Percentiles rank a stretch among this genome's conserved stretches.
phyloP scores from a whole-genome alignment of 2,329 filamentous ascomycete species.

The Sarocladiaceae sp. region DNA sequence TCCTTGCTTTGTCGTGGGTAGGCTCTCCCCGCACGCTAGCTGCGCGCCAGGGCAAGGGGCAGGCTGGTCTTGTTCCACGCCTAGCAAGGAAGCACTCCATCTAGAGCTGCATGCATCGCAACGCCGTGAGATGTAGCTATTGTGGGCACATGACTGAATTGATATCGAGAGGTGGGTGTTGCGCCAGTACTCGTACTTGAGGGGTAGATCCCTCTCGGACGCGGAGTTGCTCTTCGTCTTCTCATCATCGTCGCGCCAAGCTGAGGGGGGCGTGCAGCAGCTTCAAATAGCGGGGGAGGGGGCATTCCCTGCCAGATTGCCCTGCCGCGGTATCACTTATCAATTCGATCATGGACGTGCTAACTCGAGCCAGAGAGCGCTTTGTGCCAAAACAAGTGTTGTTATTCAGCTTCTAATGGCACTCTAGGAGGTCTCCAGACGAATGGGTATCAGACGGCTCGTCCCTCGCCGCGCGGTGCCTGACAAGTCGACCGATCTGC shows the following conservation, averaged over 20 bases:
- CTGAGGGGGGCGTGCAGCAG: constrained; percentile 5
- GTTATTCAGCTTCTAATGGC: too few species aligned
- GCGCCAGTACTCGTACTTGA: too few species aligned
- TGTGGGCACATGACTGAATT: constrained; percentile 4
- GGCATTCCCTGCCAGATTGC: neutral
- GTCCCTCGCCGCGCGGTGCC: constrained; percentile 6
- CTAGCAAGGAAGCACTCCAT: too few species aligned
- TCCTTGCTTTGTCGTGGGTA: neutral
- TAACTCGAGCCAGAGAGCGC: too few species aligned
- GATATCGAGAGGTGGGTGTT: too few species aligned
- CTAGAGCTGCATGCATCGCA: too few species aligned
- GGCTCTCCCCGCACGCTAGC: constrained; percentile 6
- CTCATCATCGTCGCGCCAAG: neutral
- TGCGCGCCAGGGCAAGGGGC: neutral
- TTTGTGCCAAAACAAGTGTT: too few species aligned
- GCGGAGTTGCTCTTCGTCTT: neutral
- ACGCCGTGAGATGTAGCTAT: too few species aligned
- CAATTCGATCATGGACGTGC: too few species aligned
- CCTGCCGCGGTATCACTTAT: too few species aligned
- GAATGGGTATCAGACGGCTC: constrained; percentile 3
- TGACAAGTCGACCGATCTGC: constrained; percentile 6
- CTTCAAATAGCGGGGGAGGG: constrained; percentile 5
- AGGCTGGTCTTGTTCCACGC: too few species aligned
- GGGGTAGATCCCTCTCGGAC: neutral
- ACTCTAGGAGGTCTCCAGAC: too few species aligned